A percentile compares a stretch with the other conserved stretches of the same genome.
Evolutionary conservation across 257 asterid species (phyloP).

Genomic region (Salvia rosmarinus): DNA sequence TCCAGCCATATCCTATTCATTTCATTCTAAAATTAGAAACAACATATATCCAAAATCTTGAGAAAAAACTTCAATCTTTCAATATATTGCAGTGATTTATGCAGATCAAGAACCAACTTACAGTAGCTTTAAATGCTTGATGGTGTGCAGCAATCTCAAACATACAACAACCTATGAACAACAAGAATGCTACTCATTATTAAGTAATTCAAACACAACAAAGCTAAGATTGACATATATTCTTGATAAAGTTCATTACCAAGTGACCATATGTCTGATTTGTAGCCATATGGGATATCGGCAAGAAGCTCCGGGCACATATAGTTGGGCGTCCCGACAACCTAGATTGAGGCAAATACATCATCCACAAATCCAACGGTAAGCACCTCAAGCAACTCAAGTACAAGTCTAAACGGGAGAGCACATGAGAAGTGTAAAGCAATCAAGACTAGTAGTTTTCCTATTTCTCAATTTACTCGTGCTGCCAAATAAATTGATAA

Average conservation of each 20-base stretch:
- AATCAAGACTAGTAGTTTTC: not conserved
- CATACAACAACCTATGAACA: slow-evolving; percentile 79
- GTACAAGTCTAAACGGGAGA: not conserved
- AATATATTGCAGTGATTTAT: not conserved
- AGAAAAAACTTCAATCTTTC: not conserved
- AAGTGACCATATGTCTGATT: slow-evolving; percentile 94
- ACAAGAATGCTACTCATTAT: slow-evolving; percentile 1
- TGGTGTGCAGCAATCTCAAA: slow-evolving; percentile 97
- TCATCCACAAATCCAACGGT: slow-evolving; percentile 6
- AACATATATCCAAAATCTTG: not conserved
- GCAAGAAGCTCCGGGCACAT: slow-evolving; percentile 98
- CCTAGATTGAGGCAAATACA: slow-evolving; percentile 49
- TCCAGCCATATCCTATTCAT: slow-evolving; percentile 83
- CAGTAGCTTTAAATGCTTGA: slow-evolving; percentile 87
- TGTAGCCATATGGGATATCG: slow-evolving; percentile 86
- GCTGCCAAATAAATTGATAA: not conserved
- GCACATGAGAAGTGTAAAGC: too few species aligned
- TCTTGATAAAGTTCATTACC: slow-evolving; percentile 48
- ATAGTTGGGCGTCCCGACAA: slow-evolving; percentile 81
- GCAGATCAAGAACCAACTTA: slow-evolving; percentile 41
- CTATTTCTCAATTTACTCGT: not conserved
- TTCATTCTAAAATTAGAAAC: slow-evolving; percentile 30
- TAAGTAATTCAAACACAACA: not conserved
- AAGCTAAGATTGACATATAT: not conserved
- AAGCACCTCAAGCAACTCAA: not conserved